Base-by-base conservation (phyloP, 148 eudicot genomes). In the Vaccinium vitisidaea region DNA sequence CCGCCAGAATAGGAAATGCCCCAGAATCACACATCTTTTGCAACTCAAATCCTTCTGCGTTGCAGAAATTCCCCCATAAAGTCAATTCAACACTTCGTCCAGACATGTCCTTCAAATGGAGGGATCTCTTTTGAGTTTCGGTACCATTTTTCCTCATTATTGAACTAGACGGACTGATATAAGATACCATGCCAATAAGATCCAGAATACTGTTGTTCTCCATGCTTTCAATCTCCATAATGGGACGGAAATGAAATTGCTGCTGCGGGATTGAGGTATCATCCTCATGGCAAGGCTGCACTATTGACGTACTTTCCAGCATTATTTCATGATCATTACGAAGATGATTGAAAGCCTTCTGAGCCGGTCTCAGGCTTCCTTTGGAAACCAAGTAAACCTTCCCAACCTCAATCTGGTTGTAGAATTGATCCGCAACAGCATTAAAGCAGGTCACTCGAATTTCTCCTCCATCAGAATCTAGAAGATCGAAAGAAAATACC, bases 401-500 rank as follows among this genome's bases (percentile, higher is more conserved):
- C 71, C 98, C 98, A 39, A 75, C 88, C 88, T 97, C 96, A 75
- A 97, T 91, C 83, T 84, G 92, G 83, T 85, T 79, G 85, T 87
- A 91, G 81, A 95, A 97, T 67, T 94, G 98, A 88, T 97, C 98
- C 74, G 90, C 99, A 76, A 89, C 98, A 84, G 93, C 90, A 90
- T 95, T 97, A 89, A 97, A 97, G 88, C 99, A 97, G 71, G 94
- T 97, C 36, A 78, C 95, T 83, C 98, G 92, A 84, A 97, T 97
- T 88, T 97, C 99, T 78, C 98, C 98, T 58, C 98, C 94, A 85
- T 94, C 96, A 81, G 94, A 83, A 91, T 97, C 99, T 80, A 97
- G 90, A 84, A 97, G 99, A 91, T 97, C 99, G 71, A 95, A 97
- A 71, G 95, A 92, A 69, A 97, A 97, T 19, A 97, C 98, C 87